phyloP scores from a whole-genome alignment of 2,329 filamentous ascomycete genomes.

The Aspergillus vadensis region DNA sequence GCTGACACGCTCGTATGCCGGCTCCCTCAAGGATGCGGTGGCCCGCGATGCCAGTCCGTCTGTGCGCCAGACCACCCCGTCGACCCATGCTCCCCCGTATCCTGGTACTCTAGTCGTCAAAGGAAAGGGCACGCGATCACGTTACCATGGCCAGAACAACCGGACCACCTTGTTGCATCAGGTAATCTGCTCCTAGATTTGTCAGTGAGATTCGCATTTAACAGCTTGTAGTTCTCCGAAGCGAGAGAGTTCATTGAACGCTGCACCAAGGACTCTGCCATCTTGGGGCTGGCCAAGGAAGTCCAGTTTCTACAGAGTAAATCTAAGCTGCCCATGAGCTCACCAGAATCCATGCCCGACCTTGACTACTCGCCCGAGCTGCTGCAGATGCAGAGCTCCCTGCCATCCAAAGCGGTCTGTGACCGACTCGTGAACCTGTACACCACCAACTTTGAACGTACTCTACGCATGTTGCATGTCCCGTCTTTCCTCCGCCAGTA shows the following conservation, averaged over 20 bases:
- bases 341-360: slow-evolving; percentile 20
- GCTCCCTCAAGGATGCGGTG: not conserved
- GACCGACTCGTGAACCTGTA: slow-evolving; percentile 22
- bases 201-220: not conserved
- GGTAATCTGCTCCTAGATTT: slow-evolving; percentile 1
- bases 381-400: slow-evolving; percentile 10
- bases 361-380: slow-evolving; percentile 19
- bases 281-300: slow-evolving; percentile 25
- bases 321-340: slow-evolving; percentile 11
- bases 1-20: not conserved
- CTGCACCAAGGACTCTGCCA: slow-evolving; percentile 18
- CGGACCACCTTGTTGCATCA: slow-evolving; percentile 23
- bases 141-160: slow-evolving; percentile 27
- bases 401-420: slow-evolving; percentile 22
- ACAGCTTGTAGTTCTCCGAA: slow-evolving; percentile 20
- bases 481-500: slow-evolving; percentile 23
- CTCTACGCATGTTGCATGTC: slow-evolving; percentile 24
- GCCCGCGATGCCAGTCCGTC: not conserved
- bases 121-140: slow-evolving; percentile 25
- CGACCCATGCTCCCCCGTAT: slow-evolving; percentile 9
- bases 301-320: slow-evolving; percentile 29
- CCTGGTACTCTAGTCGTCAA: slow-evolving; percentile 25
- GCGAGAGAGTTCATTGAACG: slow-evolving; percentile 26
- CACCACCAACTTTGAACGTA: slow-evolving; percentile 23
- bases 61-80: slow-evolving; percentile 11